These are phyloP conservation scores for Prunus mongolica DNA, from an alignment of 306 rosid genomes.

Conservation along the genomic window DNA sequence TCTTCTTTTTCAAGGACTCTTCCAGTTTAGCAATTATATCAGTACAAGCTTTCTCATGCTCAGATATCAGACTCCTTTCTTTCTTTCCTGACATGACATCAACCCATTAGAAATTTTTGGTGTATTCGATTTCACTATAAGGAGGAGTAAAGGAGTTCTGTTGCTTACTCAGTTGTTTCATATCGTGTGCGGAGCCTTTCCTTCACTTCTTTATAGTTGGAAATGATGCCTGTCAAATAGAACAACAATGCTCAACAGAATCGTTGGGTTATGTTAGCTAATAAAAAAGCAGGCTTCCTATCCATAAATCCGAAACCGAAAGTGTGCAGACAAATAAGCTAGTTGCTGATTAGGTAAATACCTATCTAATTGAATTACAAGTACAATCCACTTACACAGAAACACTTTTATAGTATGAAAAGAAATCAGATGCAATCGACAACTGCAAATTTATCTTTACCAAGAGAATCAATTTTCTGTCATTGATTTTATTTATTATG, in stretches of 20 bases:
- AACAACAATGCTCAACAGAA: not conserved
- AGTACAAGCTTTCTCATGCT: no score
- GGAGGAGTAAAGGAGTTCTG: not conserved
- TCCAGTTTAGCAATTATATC: no score
- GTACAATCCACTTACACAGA: no score
- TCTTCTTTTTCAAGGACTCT: no score
- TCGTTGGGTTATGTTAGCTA: not conserved
- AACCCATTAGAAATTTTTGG: conserved; percentile 5
- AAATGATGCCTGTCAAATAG: conserved; percentile 53
- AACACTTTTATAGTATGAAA: not conserved
- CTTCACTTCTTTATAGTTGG: conserved; percentile 86
- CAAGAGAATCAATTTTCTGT: no score
- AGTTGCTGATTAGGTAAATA: not conserved
- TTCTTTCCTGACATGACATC: conserved; percentile 49
- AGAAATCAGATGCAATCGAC: not conserved
- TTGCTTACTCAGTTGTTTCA: conserved; percentile 76
- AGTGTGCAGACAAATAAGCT: not conserved
- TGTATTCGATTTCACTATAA: not conserved
- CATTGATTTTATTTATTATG: no score
- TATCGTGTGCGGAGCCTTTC: conserved; percentile 31
- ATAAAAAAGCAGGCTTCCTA: not conserved
- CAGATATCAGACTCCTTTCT: no score
- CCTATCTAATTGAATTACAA: no score
- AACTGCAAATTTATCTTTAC: no score
- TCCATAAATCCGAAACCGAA: not conserved